Evolutionary conservation across 2,329 filamentous ascomycete species (phyloP).

Genomic region (Arachnopeziza araneosa): DNA sequence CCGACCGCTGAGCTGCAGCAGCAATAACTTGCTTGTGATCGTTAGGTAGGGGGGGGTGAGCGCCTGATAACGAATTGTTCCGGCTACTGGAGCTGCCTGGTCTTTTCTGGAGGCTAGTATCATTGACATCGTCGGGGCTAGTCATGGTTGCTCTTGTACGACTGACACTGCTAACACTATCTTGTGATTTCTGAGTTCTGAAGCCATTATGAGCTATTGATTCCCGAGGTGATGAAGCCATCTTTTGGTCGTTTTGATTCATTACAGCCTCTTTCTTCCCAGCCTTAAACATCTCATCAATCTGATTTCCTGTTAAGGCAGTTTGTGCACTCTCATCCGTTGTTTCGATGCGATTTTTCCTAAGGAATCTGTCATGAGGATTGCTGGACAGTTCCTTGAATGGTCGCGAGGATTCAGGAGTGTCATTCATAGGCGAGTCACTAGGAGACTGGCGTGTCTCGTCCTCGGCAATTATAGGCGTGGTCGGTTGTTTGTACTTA

Average conservation of each 20-base stretch:
- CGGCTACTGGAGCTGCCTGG: constrained; percentile 71
- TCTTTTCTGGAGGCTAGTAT: constrained; percentile 40
- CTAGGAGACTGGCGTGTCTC: constrained; percentile 51
- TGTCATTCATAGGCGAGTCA: constrained; percentile 43
- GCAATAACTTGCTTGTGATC: constrained; percentile 85
- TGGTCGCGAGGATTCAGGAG: constrained; percentile 50
- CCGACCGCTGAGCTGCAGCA: constrained; percentile 60
- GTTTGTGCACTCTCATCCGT: constrained; percentile 77
- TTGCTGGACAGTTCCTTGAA: constrained; percentile 62
- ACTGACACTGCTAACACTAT: constrained; percentile 42
- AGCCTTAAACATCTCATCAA: constrained; percentile 67
- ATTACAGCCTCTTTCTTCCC: constrained; percentile 34
- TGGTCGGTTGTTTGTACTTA: constrained; percentile 35
- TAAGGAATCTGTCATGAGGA: constrained; percentile 36
- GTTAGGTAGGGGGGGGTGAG: constrained; percentile 67
- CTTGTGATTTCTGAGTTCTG: constrained; percentile 42
- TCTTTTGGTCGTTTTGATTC: constrained; percentile 18
- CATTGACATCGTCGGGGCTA: constrained; percentile 33
- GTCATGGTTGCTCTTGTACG: constrained; percentile 35
- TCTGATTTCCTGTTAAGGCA: constrained; percentile 71
- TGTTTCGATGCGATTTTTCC: constrained; percentile 40
- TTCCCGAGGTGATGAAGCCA: constrained; percentile 23
- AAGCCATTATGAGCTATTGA: constrained; percentile 33
- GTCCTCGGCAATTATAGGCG: constrained; percentile 57
- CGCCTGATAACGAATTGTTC: constrained; percentile 38